Base-by-base conservation (phyloP, 108 stramenopile species). In the Mediolabrus comicus region DNA sequence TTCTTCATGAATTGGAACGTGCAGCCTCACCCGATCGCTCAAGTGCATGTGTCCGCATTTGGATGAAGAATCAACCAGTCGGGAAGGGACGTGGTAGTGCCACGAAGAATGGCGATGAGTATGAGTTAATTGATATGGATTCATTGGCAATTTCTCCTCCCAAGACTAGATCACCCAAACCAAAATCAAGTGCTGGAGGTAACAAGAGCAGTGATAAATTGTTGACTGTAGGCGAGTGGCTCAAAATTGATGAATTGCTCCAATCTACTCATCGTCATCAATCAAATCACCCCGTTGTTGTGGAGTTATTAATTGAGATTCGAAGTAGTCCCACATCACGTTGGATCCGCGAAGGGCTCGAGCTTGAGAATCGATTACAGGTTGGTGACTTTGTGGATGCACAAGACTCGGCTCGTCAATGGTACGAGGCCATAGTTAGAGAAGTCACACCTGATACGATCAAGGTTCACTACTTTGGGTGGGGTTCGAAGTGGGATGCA, bases 381-480 rank as follows among this genome's bases (percentile, higher is more conserved):
- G 84, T 85, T 26, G 91, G 91, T 56, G 91, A 92, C 60, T 89
- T 84, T 82, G 83, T 87, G 0, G 91, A 92, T 79, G 91, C 88
- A 16, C 91, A 92, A 71, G 91, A 92, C 46, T 65, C 74, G 30
- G 70, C 88, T 3, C 72, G 88, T 10, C 87, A 87, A 62, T 92
- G 91, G 91, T 92, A 88, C 61, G 91, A 92, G 67, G 81, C 87
- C 0, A 61, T 89, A 49, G 83, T 92, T 14, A 54, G 80, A 34
- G 80, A 89, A 57, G 49, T 92, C 9, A 55, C 61, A 11, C 69
- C 75, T 2, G 84, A 85, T n/a, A 83, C 82, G 3, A 75, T 92
- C 1, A 89, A 62, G 35, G 88, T 92, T 3, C 91, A 92, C 64
- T 92, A 89, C 55, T 69, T 87, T 67, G 91, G 91, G 22, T 92